Conservation (phyloP, 148 eudicot species). For the Rhododendron ferrugineum region DNA sequence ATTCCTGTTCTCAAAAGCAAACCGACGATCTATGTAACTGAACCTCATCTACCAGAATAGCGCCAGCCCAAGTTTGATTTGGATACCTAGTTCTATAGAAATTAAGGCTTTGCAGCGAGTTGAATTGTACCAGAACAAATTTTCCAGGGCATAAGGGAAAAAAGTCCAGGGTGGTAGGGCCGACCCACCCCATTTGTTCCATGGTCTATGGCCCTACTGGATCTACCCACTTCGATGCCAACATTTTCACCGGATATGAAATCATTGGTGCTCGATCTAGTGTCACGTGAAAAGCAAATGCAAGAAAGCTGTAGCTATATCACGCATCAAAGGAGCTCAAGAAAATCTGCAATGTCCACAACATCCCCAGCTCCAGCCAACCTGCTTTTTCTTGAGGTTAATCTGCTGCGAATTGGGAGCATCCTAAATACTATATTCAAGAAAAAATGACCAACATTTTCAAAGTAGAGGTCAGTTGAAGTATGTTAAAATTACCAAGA, state of each 20-base stretch:
- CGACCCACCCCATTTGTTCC: background rate
- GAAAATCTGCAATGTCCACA: slow-evolving; percentile 17
- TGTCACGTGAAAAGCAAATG: slow-evolving; percentile 5
- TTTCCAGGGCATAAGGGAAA: background rate
- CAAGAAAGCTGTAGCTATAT: slow-evolving; percentile 15
- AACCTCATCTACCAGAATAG: slow-evolving; percentile 7
- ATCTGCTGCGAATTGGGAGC: slow-evolving; percentile 35
- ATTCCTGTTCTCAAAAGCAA: slow-evolving; percentile 5
- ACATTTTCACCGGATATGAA: background rate
- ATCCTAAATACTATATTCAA: slow-evolving; percentile 27
- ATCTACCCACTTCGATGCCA: background rate
- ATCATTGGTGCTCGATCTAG: background rate
- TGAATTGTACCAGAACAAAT: background rate
- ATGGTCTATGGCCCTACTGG: background rate
- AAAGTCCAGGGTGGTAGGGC: background rate
- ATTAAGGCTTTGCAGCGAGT: background rate
- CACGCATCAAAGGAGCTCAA: slow-evolving; percentile 15
- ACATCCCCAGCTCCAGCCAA: slow-evolving; percentile 33
- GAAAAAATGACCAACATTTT: background rate
- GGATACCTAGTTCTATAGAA: background rate
- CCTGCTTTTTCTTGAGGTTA: slow-evolving; percentile 24
- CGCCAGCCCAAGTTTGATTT: background rate
- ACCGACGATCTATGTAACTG: background rate
- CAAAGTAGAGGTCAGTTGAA: background rate
- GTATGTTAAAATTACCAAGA: background rate